Conservation (phyloP, 208 protist genomes). For the Naegleria gruberi region DNA sequence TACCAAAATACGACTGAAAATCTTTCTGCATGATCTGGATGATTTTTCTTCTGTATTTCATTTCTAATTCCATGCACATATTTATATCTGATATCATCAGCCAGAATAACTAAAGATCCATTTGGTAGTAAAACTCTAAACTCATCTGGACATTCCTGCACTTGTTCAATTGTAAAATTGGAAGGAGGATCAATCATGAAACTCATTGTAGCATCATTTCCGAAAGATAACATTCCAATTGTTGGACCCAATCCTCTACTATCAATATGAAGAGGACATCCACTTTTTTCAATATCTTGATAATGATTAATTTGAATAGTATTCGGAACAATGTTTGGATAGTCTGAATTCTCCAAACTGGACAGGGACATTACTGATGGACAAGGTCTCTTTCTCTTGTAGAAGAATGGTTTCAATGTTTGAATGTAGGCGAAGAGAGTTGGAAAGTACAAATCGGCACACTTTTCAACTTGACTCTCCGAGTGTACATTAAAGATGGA, state of each 20-base stretch:
- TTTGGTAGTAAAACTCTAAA: neutral
- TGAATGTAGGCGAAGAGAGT: neutral
- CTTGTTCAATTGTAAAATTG: neutral
- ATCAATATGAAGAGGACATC: constrained; percentile 7
- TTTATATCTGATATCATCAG: neutral
- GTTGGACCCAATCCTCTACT: neutral
- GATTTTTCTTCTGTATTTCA: neutral
- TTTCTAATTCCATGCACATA: neutral
- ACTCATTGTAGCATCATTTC: neutral
- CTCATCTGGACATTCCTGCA: neutral
- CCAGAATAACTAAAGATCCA: neutral
- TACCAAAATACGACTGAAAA: constrained; percentile 7
- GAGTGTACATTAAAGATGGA: neutral
- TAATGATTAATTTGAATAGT: constrained; percentile 12
- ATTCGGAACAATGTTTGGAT: neutral
- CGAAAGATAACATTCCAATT: neutral
- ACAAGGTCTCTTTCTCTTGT: neutral
- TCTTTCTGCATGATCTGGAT: neutral
- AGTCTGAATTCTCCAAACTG: neutral
- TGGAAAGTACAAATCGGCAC: neutral
- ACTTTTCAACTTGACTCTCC: neutral
- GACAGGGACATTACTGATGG: neutral
- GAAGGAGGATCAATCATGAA: neutral
- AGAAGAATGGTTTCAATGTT: neutral
- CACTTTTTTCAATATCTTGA: neutral